Conservation (phyloP, 345 rosid species). For the Excoecaria cochinchinensis region DNA sequence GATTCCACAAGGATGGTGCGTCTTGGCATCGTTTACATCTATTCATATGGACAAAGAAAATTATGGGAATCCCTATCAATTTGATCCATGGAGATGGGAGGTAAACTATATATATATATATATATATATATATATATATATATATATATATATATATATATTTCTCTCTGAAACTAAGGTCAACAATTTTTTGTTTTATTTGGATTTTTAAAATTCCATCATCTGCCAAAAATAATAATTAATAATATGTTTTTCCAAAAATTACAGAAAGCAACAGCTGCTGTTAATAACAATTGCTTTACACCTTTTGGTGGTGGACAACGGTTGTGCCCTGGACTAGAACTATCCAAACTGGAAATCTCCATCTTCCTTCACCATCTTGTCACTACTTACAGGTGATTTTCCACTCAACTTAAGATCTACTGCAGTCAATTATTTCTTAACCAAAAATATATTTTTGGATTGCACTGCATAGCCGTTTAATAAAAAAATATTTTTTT, state of each 20-base stretch:
- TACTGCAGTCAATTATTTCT: too few species aligned
- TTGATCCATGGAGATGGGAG: constrained; percentile 99
- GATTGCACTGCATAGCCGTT: too few species aligned
- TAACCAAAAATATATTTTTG: too few species aligned
- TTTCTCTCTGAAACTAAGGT: too few species aligned
- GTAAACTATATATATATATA: too few species aligned
- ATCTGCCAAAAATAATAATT: too few species aligned
- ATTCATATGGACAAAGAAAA: constrained; percentile 88
- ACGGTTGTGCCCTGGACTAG: constrained; percentile 92
- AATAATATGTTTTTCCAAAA: too few species aligned
- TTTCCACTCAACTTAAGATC: neutral
- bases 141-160: too few species aligned
- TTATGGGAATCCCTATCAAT: constrained; percentile 69
- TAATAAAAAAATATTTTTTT: neutral
- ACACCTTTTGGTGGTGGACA: constrained; percentile 99
- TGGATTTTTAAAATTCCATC: too few species aligned
- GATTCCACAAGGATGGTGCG: constrained; percentile 95
- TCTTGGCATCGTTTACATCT: constrained; percentile 75
- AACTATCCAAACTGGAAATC: constrained; percentile 85
- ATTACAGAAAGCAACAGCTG: constrained; percentile 56
- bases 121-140: too few species aligned
- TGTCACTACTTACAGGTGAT: constrained; percentile 67
- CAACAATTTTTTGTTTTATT: neutral
- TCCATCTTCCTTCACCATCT: constrained; percentile 91
- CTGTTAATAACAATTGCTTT: constrained; percentile 54